Percentiles rank a stretch among this genome's conserved stretches.
Evolutionary conservation across 2,329 filamentous ascomycete species (phyloP).

Genomic region (Cordyceps javanica): DNA sequence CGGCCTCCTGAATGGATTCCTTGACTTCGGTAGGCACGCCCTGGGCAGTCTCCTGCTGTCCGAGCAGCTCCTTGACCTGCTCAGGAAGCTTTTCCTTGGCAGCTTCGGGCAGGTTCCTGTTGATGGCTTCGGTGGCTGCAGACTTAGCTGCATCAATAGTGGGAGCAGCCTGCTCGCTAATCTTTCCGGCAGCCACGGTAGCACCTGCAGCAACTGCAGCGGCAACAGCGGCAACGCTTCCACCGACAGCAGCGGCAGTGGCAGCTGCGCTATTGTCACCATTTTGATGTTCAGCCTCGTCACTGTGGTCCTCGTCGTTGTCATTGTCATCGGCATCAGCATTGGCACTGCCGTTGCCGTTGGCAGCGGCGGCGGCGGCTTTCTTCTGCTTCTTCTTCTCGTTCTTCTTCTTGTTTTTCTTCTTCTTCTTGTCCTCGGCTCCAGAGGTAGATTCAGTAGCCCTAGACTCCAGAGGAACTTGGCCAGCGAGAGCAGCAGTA

Average conservation of each 20-base stretch:
- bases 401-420: constrained; percentile 67
- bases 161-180: constrained; percentile 31
- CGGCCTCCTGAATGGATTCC: constrained; percentile 51
- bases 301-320: constrained; percentile 37
- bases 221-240: constrained; percentile 28
- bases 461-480: constrained; percentile 57
- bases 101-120: constrained; percentile 46
- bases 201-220: constrained; percentile 33
- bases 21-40: constrained; percentile 51
- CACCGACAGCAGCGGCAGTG: constrained; percentile 35
- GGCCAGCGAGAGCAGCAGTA: constrained; percentile 62
- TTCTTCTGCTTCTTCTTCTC: constrained; percentile 61
- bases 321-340: constrained; percentile 49
- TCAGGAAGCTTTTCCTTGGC: constrained; percentile 47
- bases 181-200: constrained; percentile 27
- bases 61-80: constrained; percentile 41
- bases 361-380: constrained; percentile 47
- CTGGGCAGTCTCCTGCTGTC: constrained; percentile 20
- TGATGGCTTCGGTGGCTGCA: constrained; percentile 33
- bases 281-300: constrained; percentile 45
- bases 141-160: constrained; percentile 31
- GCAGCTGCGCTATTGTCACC: constrained; percentile 47
- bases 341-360: constrained; percentile 44
- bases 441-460: constrained; percentile 29
- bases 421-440: constrained; percentile 45